Conservation (phyloP, 2,329 filamentous ascomycete genomes). For the Ophiosphaerella korrae region DNA sequence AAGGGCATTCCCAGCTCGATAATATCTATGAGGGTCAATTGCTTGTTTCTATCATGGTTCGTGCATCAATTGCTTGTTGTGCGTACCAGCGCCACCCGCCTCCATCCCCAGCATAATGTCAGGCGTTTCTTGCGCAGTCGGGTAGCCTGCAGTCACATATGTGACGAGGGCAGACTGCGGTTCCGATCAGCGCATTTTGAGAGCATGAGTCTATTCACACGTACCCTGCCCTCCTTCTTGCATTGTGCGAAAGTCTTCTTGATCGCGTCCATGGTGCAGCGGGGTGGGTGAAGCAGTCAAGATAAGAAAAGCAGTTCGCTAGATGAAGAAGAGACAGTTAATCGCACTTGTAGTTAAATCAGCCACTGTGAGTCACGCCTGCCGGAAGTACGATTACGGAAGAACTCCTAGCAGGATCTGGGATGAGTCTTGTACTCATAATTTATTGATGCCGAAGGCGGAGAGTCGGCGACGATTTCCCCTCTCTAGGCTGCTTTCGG, state of each 20-base stretch:
- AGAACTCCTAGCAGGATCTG: slow-evolving; percentile 2
- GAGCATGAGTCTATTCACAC: background rate
- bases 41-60: background rate
- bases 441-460: slow-evolving; percentile 30
- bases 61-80: slow-evolving; percentile 1
- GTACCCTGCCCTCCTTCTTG: slow-evolving; percentile 55
- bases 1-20: slow-evolving; percentile 97
- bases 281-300: slow-evolving; percentile 3
- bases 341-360: slow-evolving; percentile 11
- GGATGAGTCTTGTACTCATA: slow-evolving; percentile 25
- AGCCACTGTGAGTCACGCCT: slow-evolving; percentile 18
- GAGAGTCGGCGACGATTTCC: slow-evolving; percentile 18
- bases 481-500: slow-evolving; percentile 4
- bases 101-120: slow-evolving; percentile 88
- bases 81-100: slow-evolving; percentile 83
- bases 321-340: background rate
- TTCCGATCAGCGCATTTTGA: slow-evolving; percentile 11
- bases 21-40: slow-evolving; percentile 65
- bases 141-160: slow-evolving; percentile 95
- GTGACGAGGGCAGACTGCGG: slow-evolving; percentile 81
- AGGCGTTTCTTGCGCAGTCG: slow-evolving; percentile 78
- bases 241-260: slow-evolving; percentile 57
- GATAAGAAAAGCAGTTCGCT: background rate
- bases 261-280: slow-evolving; percentile 52
- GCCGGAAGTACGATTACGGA: slow-evolving; percentile 9